Evolutionary conservation across 345 rosid genomes (phyloP).

Genomic region (Salix viminalis): DNA sequence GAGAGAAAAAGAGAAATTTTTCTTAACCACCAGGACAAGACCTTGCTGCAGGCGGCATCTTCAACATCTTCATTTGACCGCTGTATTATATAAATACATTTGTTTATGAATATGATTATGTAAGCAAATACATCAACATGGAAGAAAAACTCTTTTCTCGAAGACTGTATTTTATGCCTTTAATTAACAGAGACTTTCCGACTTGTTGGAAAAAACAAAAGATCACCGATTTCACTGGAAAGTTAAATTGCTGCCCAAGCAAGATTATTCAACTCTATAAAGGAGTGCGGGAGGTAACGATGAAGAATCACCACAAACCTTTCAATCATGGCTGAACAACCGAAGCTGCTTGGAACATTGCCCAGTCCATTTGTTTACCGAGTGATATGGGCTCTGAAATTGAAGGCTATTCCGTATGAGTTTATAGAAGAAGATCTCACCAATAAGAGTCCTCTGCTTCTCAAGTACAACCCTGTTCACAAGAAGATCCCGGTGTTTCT

Average conservation of each 20-base stretch:
- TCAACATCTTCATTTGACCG: background rate
- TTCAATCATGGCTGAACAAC: background rate
- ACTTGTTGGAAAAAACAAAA: too few species aligned
- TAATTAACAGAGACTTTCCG: too few species aligned
- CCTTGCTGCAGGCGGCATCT: too few species aligned
- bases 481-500: background rate
- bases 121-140: too few species aligned
- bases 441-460: constrained; percentile 3
- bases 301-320: background rate
- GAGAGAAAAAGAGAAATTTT: too few species aligned
- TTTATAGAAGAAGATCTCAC: background rate
- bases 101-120: background rate
- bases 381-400: background rate
- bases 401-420: background rate
- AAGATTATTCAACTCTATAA: background rate
- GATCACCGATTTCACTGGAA: background rate
- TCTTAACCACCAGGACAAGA: too few species aligned
- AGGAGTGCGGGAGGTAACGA: background rate
- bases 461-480: constrained; percentile 4
- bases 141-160: too few species aligned
- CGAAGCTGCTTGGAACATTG: background rate
- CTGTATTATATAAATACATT: too few species aligned
- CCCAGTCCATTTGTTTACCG: background rate
- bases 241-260: background rate
- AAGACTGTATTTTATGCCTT: too few species aligned